Evolutionary conservation across 164 flowering plant species (phyloP).

Genomic region (Aristolochia fimbriata): DNA sequence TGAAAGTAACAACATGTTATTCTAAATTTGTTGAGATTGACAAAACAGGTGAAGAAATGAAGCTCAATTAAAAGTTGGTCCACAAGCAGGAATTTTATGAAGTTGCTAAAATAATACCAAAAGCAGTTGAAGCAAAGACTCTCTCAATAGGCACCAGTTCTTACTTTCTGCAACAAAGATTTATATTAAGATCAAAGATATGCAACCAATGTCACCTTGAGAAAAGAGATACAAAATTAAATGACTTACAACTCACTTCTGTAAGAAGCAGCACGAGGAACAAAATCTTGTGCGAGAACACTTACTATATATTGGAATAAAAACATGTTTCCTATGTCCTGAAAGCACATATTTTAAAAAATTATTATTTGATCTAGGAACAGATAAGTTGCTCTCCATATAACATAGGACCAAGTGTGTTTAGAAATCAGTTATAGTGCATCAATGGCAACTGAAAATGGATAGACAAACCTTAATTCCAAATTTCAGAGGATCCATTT

Average conservation of each 20-base stretch:
- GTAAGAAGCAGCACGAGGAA: constrained; percentile 40
- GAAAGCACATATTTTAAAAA: constrained; percentile 16
- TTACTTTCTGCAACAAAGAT: constrained; percentile 42
- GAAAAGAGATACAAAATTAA: background rate
- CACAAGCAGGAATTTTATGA: too few species aligned
- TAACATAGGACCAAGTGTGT: background rate
- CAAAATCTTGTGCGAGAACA: constrained; percentile 63
- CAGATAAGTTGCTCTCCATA: too few species aligned
- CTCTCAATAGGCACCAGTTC: constrained; percentile 55
- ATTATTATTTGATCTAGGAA: background rate
- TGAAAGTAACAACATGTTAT: background rate
- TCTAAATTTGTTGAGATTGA: background rate
- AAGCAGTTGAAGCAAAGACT: constrained; percentile 56
- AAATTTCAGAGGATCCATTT: constrained; percentile 14
- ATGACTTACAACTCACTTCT: constrained; percentile 25
- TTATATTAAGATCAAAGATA: background rate
- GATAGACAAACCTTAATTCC: constrained; percentile 27
- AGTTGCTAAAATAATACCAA: constrained; percentile 36
- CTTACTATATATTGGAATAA: constrained; percentile 63
- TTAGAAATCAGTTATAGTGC: background rate
- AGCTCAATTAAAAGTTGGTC: too few species aligned
- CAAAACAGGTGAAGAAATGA: background rate
- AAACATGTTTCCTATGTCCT: constrained; percentile 57
- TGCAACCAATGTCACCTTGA: background rate
- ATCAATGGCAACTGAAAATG: background rate